phyloP scores from a whole-genome alignment of 1,284 basidiomycete species.

The Ganoderma lucidum region DNA sequence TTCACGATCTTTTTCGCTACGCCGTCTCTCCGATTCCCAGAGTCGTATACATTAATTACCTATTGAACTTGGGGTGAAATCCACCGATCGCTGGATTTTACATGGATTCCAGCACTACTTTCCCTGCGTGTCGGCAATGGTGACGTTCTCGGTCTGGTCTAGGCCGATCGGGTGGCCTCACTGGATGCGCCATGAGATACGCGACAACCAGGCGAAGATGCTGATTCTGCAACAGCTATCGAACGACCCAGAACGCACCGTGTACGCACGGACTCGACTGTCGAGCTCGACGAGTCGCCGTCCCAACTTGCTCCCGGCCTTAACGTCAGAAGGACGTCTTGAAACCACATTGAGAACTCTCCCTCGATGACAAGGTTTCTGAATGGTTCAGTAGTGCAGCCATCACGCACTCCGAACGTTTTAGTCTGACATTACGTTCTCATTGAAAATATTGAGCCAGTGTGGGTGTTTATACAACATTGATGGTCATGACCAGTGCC shows the following conservation, averaged over 20 bases:
- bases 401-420: neutral
- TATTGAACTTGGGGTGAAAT: neutral
- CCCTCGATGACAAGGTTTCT: neutral
- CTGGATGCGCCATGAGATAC: neutral
- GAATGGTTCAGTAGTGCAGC: neutral
- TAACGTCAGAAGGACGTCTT: neutral
- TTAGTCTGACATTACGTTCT: constrained; percentile 4
- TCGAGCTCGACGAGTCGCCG: neutral
- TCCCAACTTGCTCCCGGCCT: neutral
- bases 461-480: neutral
- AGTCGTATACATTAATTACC: neutral
- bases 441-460: neutral
- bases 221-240: neutral
- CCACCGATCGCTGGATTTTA: neutral
- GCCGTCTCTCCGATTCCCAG: neutral
- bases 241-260: neutral
- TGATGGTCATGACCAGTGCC: neutral
- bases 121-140: neutral
- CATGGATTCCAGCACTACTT: neutral
- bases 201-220: neutral
- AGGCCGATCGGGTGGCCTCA: neutral
- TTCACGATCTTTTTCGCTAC: neutral
- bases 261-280: neutral
- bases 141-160: neutral
- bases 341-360: neutral